These are phyloP conservation scores for Pterula multifida DNA, from an alignment of 1,284 basidiomycete species.

Conservation along the genomic window DNA sequence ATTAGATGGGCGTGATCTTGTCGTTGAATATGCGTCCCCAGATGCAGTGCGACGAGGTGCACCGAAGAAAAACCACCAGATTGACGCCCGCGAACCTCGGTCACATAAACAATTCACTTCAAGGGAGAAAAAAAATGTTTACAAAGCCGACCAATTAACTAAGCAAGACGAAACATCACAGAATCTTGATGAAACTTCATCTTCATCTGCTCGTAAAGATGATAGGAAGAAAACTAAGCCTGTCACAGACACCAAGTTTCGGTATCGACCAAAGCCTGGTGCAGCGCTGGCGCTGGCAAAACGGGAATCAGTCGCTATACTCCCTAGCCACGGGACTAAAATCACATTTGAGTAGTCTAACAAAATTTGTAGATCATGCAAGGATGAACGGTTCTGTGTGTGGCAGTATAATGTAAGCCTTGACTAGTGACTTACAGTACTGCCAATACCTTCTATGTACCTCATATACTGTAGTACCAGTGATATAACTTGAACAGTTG, in stretches of 20 bases:
- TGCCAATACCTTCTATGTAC: no score
- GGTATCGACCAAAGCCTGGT: conserved; percentile 71
- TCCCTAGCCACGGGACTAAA: conserved; percentile 74
- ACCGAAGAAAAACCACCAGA: conserved; percentile 17
- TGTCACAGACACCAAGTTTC: conserved; percentile 16
- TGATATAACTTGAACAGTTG: no score
- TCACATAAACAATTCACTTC: conserved; percentile 2
- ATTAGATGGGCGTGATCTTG: conserved; percentile 74
- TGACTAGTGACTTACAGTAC: no score
- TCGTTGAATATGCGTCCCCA: conserved; percentile 80
- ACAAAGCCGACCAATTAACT: background rate
- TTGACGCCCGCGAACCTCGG: conserved; percentile 8
- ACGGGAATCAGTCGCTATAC: conserved; percentile 76
- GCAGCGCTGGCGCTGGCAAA: conserved; percentile 85
- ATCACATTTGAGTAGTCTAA: no score
- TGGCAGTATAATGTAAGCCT: no score
- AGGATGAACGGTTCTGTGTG: no score
- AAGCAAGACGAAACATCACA: background rate
- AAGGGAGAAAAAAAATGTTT: background rate
- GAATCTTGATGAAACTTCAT: background rate
- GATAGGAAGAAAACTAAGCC: conserved; percentile 7
- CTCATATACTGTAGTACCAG: no score
- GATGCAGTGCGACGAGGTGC: conserved; percentile 74
- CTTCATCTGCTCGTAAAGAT: background rate
- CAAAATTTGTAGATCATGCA: no score